Percentiles rank a stretch among this genome's conserved stretches.
Evolutionary conservation across 1,284 basidiomycete species (phyloP).

Genomic region (Puccinia horiana): DNA sequence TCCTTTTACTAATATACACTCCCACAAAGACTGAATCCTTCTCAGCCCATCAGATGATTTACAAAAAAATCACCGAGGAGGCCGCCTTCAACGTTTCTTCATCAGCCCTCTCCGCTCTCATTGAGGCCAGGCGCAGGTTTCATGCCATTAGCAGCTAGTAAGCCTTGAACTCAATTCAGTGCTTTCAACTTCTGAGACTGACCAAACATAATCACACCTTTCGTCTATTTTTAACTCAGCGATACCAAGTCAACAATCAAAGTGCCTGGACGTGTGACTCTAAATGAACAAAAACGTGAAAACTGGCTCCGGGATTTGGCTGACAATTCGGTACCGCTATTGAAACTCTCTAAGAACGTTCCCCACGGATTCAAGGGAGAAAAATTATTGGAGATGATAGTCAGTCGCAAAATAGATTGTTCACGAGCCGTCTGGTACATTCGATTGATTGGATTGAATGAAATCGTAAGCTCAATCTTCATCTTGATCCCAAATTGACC

Average conservation of each 20-base stretch:
- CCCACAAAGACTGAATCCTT: slow-evolving; percentile 64
- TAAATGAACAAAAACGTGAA: slow-evolving; percentile 82
- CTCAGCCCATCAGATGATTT: slow-evolving; percentile 64
- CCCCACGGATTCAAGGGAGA: slow-evolving; percentile 91
- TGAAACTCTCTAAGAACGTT: slow-evolving; percentile 81
- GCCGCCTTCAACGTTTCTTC: slow-evolving; percentile 62
- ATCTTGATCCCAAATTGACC: neutral
- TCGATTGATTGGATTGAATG: slow-evolving; percentile 88
- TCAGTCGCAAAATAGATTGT: slow-evolving; percentile 76
- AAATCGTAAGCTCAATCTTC: slow-evolving; percentile 66
- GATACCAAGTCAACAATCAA: slow-evolving; percentile 48
- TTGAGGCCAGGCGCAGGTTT: slow-evolving; percentile 65
- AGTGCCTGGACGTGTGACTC: slow-evolving; percentile 68
- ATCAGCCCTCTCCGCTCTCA: slow-evolving; percentile 72
- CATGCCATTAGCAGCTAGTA: slow-evolving; percentile 45
- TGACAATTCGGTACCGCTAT: slow-evolving; percentile 80
- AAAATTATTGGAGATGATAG: slow-evolving; percentile 84
- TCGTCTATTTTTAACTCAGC: slow-evolving; percentile 58
- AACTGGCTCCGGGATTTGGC: slow-evolving; percentile 90
- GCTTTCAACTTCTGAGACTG: neutral
- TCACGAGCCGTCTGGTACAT: slow-evolving; percentile 92
- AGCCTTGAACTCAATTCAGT: neutral
- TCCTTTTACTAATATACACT: slow-evolving; percentile 55
- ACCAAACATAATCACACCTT: slow-evolving; percentile 63
- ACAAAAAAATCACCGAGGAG: slow-evolving; percentile 60